Base-by-base conservation (phyloP, 148 eudicot genomes). In the Polygonum maritimum region DNA sequence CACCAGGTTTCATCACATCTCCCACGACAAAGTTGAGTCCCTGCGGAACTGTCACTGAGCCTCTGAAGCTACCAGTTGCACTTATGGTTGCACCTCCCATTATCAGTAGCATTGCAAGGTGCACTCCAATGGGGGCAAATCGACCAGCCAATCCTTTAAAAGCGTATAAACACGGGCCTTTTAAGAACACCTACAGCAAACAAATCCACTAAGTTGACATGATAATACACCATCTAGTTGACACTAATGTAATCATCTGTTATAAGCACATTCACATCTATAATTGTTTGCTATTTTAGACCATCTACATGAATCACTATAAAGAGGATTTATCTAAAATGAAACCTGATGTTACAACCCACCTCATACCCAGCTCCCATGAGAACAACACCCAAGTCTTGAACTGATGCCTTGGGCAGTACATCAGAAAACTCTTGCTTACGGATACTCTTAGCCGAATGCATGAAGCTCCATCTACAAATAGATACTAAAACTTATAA, bases 301-400 rank as follows among this genome's bases (percentile, higher is more conserved):
- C n/a, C 10, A 36, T 15, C 3, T 18, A 35, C 7, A 65, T 33
- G 3, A 65, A 65, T 36, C 19, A 65, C 31, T 60, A 62, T 15
- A 36, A 67, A 38, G 41, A 36, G 38, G 45, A 67, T 67, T 36
- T 36, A 35, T 44, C 71, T 35, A 65, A 65, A 1, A 67, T 67
- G 71, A 67, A 36, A 67, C 16, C 1, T 36, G 16, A 15, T 36
- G 71, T 38, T 35, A 19, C 44, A 65, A 16, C 71, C 11, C 45
- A 94, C 98, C 95, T 94, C 96, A 82, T 94, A 94, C 81, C 97
- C 97, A 81, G 90, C 86, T 49, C 97, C 98, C 92, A 88, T 90
- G 76, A 94, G 86, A 79, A 94, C 84, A 75, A 94, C 88, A 72
- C 98, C 98, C 78, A 92, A 83, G 86, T 94, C 99, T 79, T 84